Evolutionary conservation across 805 yeast genomes (phyloP), one percentile per base, ranked within the genome.

Genomic region (Metschnikowia lochheadii): DNA sequence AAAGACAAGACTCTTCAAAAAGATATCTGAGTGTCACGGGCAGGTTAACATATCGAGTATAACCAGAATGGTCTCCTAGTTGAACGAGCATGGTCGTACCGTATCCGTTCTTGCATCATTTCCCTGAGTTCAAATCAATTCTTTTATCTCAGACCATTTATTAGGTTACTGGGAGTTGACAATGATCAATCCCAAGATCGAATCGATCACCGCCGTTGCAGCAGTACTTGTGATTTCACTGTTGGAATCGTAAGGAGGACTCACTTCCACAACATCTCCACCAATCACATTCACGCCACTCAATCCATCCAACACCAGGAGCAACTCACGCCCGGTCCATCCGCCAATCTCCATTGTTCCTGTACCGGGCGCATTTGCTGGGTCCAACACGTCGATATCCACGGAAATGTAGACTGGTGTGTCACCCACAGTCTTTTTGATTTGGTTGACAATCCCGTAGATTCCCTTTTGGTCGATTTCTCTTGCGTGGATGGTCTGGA

Each of bases 291-390:
- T 76, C 50, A 85, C 65, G 1, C 81, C 82, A 42, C 80, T 82
- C 15, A 87, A 66, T 1, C 80, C 82, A 49, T 87, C 84, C 40
- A 86, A 56, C 21, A 85, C 65, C 6, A 76, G 68, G 53, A 84
- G 75, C 34, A 85, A 68, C 61, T 86, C 92, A 43, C 92, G 72
- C 0, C 61, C 56, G 13, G 82, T 76, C 74, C 85, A 79, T 2
- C 94, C 94, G 14, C 90, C 94, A 3, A 78, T 80, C 61, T 86
- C 94, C 57, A 84, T 79, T 3, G 94, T 86, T 8, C 94, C 94
- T 0, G 92, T 85, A 1, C 87, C 91, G 14, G 91, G 87, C 2
- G 89, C 89, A 46, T 74, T 69, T 5, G 86, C 81, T 0, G 90
- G 90, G 61, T 86, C 94, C 52, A 86, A 71, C 2, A 83, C 86